Percentiles rank a stretch among this genome's conserved stretches.
Evolutionary conservation across 2,329 filamentous ascomycete species (phyloP).

Genomic region (Aspergillus fijiensis): DNA sequence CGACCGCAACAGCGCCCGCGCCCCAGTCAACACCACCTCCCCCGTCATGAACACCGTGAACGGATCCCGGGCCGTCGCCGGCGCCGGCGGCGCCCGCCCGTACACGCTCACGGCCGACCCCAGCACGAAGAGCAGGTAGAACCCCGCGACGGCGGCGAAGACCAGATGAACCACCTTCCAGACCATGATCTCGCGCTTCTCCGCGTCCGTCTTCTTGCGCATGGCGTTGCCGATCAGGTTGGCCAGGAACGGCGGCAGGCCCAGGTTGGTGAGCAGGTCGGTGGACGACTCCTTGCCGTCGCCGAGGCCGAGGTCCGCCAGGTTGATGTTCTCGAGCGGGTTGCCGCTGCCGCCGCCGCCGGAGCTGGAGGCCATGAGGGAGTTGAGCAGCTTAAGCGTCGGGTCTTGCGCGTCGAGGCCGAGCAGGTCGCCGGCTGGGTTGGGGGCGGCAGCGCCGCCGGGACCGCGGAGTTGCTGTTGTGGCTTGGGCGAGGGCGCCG

Average conservation of each 20-base stretch:
- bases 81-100: slow-evolving; percentile 43
- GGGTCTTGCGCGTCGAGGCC: slow-evolving; percentile 27
- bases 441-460: slow-evolving; percentile 11
- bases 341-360: slow-evolving; percentile 18
- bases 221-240: slow-evolving; percentile 40
- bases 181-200: slow-evolving; percentile 37
- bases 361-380: slow-evolving; percentile 35
- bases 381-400: slow-evolving; percentile 38
- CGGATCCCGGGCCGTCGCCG: slow-evolving; percentile 46
- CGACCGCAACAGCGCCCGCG: slow-evolving; percentile 33
- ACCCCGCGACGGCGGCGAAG: slow-evolving; percentile 56
- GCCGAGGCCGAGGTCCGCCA: background rate
- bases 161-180: slow-evolving; percentile 61
- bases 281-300: background rate
- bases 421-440: background rate
- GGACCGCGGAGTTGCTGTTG: slow-evolving; percentile 12
- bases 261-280: slow-evolving; percentile 44
- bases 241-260: slow-evolving; percentile 41
- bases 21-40: slow-evolving; percentile 43
- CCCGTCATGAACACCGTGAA: slow-evolving; percentile 49
- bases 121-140: slow-evolving; percentile 50
- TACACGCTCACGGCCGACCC: slow-evolving; percentile 38
- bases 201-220: slow-evolving; percentile 38
- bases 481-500: slow-evolving; percentile 23
- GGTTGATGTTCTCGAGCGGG: background rate